Evolutionary conservation across 345 rosid genomes (phyloP).

Genomic region (Citrus cavaleriei): DNA sequence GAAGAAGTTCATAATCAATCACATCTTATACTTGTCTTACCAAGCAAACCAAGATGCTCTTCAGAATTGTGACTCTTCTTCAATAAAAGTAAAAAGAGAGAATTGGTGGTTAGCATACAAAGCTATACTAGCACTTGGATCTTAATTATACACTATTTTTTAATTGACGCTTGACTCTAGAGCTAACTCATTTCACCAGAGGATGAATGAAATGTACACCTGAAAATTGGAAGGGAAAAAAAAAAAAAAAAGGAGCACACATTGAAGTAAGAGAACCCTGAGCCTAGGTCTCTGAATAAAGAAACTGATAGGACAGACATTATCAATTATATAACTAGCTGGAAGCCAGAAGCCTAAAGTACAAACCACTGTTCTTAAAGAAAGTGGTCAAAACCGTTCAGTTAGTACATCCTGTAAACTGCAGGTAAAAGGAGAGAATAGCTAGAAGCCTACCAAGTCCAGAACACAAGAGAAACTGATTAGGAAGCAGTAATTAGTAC

Average conservation of each 20-base stretch:
- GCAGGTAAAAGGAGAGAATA: neutral
- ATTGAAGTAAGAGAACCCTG: too few relatives aligned
- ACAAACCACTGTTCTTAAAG: neutral
- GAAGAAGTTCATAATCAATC: neutral
- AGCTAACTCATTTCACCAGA: too few relatives aligned
- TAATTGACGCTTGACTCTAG: too few relatives aligned
- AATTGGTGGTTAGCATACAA: too few relatives aligned
- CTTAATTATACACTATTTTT: too few relatives aligned
- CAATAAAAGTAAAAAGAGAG: too few relatives aligned
- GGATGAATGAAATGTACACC: too few relatives aligned
- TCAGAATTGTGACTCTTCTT: too few relatives aligned
- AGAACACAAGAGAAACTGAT: neutral
- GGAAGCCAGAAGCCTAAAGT: neutral
- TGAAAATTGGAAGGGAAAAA: too few relatives aligned
- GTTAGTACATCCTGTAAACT: neutral
- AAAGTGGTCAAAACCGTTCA: neutral
- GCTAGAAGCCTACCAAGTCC: neutral
- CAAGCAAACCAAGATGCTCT: too few relatives aligned
- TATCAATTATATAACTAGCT: neutral
- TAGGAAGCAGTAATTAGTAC: neutral
- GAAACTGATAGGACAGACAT: neutral
- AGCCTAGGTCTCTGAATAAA: neutral
- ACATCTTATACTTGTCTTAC: neutral
- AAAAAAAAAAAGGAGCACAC: neutral
- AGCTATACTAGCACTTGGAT: too few relatives aligned